Percentiles rank a stretch among this genome's conserved stretches.
phyloP scores from a whole-genome alignment of 108 stramenopile species.

The Discostella stelligeroides region DNA sequence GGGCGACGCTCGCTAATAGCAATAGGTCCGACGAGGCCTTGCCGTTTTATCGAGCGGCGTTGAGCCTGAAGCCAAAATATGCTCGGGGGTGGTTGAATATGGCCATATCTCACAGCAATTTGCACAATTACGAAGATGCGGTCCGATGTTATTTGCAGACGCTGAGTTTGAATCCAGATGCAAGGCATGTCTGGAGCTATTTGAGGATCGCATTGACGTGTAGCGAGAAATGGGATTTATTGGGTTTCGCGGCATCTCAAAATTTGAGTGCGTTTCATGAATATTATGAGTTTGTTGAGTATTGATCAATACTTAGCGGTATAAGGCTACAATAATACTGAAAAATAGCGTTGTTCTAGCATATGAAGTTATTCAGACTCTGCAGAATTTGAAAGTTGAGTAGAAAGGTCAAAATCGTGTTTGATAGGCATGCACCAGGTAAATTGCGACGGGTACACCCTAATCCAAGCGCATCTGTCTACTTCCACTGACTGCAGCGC shows the following conservation, averaged over 20 bases:
- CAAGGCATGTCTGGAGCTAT: slow-evolving; percentile 94
- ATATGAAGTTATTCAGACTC: too few species aligned
- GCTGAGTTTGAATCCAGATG: slow-evolving; percentile 88
- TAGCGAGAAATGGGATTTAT: slow-evolving; percentile 89
- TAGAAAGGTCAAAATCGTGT: too few species aligned
- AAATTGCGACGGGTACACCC: too few species aligned
- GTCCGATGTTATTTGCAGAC: slow-evolving; percentile 93
- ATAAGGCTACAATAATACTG: too few species aligned
- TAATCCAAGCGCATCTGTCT: too few species aligned
- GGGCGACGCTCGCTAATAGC: slow-evolving; percentile 95
- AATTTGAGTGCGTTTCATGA: slow-evolving; percentile 76
- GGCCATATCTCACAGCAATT: slow-evolving; percentile 92
- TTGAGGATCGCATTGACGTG: slow-evolving; percentile 92
- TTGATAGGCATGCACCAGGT: too few species aligned
- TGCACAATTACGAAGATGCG: slow-evolving; percentile 87
- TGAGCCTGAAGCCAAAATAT: slow-evolving; percentile 91
- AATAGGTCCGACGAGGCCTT: slow-evolving; percentile 87
- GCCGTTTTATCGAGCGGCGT: slow-evolving; percentile 75
- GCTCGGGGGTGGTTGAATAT: slow-evolving; percentile 96
- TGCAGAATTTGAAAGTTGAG: too few species aligned
- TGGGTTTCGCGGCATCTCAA: slow-evolving; percentile 76
- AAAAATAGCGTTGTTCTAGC: too few species aligned
- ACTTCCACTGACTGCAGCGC: too few species aligned
- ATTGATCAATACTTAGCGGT: slow-evolving; percentile 27
- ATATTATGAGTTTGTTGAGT: slow-evolving; percentile 81